Evolutionary conservation across 2,329 filamentous ascomycete genomes (phyloP).

Genomic region (Pyrenochaeta sp.): DNA sequence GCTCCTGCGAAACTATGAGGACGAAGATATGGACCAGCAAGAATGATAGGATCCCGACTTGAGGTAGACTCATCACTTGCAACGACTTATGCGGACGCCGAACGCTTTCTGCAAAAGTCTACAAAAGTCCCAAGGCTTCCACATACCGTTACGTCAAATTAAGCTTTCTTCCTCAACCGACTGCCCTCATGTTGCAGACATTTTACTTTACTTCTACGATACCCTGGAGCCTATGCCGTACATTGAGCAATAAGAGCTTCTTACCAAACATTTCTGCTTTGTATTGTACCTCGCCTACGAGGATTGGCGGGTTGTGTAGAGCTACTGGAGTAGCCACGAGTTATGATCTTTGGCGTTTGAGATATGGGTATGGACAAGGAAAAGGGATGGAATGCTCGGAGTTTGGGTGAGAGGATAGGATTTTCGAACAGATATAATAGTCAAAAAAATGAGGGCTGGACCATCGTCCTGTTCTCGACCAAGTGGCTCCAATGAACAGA

Average conservation of each 20-base stretch:
- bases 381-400: neutral
- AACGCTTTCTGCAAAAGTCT: neutral
- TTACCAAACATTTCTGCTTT: neutral
- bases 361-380: neutral
- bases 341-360: neutral
- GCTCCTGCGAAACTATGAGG: conserved; percentile 41
- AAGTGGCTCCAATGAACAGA: neutral
- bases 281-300: neutral
- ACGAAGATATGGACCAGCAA: conserved; percentile 33
- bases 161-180: neutral
- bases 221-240: neutral
- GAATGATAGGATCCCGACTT: neutral
- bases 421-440: neutral
- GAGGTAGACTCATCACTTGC: neutral
- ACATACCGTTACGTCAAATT: neutral
- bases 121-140: neutral
- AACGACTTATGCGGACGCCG: neutral
- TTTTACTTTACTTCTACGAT: neutral
- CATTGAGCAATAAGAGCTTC: neutral
- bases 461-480: neutral
- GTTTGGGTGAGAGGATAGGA: neutral
- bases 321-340: neutral
- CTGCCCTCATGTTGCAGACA: neutral
- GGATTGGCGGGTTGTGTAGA: no score
- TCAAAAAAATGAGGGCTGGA: neutral